Evolutionary conservation across 495 filamentous ascomycete species (phyloP), one percentile per base, ranked within the genome.

Genomic region (Zalerion maritima): DNA sequence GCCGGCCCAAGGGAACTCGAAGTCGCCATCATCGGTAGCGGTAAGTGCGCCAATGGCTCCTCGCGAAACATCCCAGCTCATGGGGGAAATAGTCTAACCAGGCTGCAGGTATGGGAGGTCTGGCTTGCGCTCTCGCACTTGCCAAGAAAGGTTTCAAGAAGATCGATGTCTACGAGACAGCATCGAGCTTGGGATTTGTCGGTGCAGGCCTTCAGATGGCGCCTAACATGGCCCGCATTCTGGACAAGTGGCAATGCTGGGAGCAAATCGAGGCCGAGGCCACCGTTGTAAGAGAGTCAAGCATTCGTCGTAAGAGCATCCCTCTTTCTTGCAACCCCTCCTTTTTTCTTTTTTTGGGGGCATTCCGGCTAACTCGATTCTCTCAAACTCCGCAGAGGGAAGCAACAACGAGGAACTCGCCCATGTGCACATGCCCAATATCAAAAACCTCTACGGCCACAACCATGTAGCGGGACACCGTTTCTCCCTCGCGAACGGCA

Each of bases 171-270:
- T 86, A 70, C 41, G 79, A 86, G 46, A 67, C 58, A 16, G 78
- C 80, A 1, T 69, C 73, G 11, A 73, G 78, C 32, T 57, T 86
- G 2, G 80, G 80, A 17, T 86, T 86, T 33, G 77, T 85, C 7
- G 82, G 82, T 27, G 80, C 79, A 5, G 81, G 80, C 16, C 82
- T 87, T 41, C 79, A 87, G 48, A 61, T 87, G 23, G 77, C 80
- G 3, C 79, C 79, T 1, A 85, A 89, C 35, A 79, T 86, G 60
- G 71, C 71, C 14, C 73, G 77, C 0, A 74, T 89, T 13, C 54
- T 86, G 15, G 73, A 81, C 45, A 49, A 65, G 7, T 58, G 78
- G 17, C 79, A 75, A 25, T 70, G 72, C 26, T 81, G 76, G 74
- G 58, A 66, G 17, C 58, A 65, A 15, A 84, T 85, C 43, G 66